These are phyloP conservation scores for Sungouiella thailandica DNA, from an alignment of 805 yeast species.

Conservation along the genomic window DNA sequence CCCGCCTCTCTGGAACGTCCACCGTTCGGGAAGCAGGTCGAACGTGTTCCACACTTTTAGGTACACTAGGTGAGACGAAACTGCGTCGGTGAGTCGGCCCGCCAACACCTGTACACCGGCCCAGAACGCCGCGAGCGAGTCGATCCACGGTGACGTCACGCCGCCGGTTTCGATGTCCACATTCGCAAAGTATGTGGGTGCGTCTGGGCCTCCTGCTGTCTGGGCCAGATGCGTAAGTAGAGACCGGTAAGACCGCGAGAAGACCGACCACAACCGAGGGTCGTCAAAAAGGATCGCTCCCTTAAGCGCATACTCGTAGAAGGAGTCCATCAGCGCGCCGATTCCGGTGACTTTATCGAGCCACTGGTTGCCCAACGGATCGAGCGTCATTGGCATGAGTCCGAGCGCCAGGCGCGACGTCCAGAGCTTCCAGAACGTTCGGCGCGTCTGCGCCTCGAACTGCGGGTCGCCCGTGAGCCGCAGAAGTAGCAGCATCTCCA, in stretches of 20 bases:
- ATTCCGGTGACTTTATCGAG: conserved; percentile 63
- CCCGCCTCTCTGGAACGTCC: conserved; percentile 38
- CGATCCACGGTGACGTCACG: conserved; percentile 65
- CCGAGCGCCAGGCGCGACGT: conserved; percentile 53
- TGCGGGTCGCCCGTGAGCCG: conserved; percentile 66
- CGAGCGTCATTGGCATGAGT: conserved; percentile 73
- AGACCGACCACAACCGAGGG: conserved; percentile 56
- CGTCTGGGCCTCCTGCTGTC: conserved; percentile 12
- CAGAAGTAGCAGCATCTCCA: conserved; percentile 77
- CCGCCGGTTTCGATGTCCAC: conserved; percentile 51
- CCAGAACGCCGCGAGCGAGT: conserved; percentile 82
- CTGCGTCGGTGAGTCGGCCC: conserved; percentile 69
- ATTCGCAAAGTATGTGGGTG: conserved; percentile 46
- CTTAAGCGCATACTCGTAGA: conserved; percentile 83
- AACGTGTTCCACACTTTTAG: conserved; percentile 75
- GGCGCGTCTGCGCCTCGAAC: conserved; percentile 58
- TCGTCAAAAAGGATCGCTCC: conserved; percentile 63
- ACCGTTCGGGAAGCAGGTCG: conserved; percentile 84
- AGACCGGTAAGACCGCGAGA: conserved; percentile 50
- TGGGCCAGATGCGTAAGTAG: conserved; percentile 40
- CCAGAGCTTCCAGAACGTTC: conserved; percentile 72
- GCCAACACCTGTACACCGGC: conserved; percentile 78
- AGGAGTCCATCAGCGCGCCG: conserved; percentile 90
- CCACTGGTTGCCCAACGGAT: conserved; percentile 54
- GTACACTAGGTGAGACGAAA: conserved; percentile 53